Evolutionary conservation across 805 yeast species (phyloP).

Genomic region (Suhomyces sp.): DNA sequence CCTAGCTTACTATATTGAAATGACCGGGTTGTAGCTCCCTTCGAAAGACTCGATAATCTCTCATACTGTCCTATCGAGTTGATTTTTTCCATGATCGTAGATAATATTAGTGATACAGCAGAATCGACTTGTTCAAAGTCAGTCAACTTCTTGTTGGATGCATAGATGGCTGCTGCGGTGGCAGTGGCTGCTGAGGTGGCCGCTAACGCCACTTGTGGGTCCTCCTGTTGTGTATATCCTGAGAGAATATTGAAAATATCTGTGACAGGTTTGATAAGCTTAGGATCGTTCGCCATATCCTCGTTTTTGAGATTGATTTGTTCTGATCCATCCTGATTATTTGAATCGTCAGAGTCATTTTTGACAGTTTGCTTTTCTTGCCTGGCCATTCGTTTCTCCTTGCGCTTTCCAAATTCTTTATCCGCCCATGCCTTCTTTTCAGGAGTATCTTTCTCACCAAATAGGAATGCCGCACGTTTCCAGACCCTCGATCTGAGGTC

Average conservation of each 20-base stretch:
- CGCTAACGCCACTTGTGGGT: conserved; percentile 29
- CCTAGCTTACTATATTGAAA: not conserved
- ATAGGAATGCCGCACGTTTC: conserved; percentile 65
- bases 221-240: conserved; percentile 30
- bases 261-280: conserved; percentile 23
- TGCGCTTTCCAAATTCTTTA: conserved; percentile 64
- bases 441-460: conserved; percentile 57
- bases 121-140: conserved; percentile 22
- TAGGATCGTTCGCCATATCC: conserved; percentile 21
- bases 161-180: conserved; percentile 37
- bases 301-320: conserved; percentile 12
- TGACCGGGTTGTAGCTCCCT: conserved; percentile 12
- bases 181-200: conserved; percentile 38
- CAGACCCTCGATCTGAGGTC: conserved; percentile 78
- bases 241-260: conserved; percentile 38
- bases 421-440: conserved; percentile 69
- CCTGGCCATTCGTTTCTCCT: conserved; percentile 49
- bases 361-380: conserved; percentile 12
- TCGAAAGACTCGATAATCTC: conserved; percentile 21
- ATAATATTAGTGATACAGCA: conserved; percentile 21
- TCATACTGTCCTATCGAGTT: conserved; percentile 21
- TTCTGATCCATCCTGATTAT: conserved; percentile 5
- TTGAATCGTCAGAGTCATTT: conserved; percentile 17
- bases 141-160: conserved; percentile 19
- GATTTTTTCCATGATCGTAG: conserved; percentile 21